These are phyloP conservation scores for Millerago galiae DNA, from an alignment of 805 yeast genomes.

Conservation along the genomic window DNA sequence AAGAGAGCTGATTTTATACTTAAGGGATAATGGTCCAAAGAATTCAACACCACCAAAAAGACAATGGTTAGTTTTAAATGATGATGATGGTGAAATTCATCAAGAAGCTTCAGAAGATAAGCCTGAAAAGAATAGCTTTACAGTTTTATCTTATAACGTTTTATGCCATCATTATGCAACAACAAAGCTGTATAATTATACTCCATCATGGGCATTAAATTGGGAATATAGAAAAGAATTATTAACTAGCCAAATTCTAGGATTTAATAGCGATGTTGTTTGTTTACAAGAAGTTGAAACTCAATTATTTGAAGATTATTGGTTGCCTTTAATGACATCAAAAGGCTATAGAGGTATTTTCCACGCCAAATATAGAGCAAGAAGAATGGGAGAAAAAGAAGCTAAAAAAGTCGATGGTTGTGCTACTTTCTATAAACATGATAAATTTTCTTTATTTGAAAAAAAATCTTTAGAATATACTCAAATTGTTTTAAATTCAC, in stretches of 20 bases:
- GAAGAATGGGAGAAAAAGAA: constrained; percentile 76
- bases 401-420: constrained; percentile 95
- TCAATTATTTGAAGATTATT: constrained; percentile 75
- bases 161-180: constrained; percentile 96
- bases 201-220: constrained; percentile 94
- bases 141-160: constrained; percentile 82
- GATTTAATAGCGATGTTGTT: constrained; percentile 64
- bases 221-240: constrained; percentile 87
- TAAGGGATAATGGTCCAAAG: constrained; percentile 78
- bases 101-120: constrained; percentile 21
- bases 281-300: constrained; percentile 97
- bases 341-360: constrained; percentile 78
- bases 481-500: constrained; percentile 70
- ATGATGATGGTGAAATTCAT: constrained; percentile 57
- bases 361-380: constrained; percentile 85
- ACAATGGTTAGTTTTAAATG: constrained; percentile 74
- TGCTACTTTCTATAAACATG: constrained; percentile 78
- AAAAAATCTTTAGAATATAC: constrained; percentile 79
- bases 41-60: constrained; percentile 64
- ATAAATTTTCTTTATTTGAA: constrained; percentile 63
- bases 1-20: constrained; percentile 67
- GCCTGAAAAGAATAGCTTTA: constrained; percentile 44
- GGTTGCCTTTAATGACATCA: constrained; percentile 68
- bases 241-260: constrained; percentile 65
- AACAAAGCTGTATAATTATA: constrained; percentile 82